A percentile compares a stretch with the other conserved stretches of the same genome.
Conservation (phyloP, 1,284 basidiomycete genomes). For the Boletus sp. region DNA sequence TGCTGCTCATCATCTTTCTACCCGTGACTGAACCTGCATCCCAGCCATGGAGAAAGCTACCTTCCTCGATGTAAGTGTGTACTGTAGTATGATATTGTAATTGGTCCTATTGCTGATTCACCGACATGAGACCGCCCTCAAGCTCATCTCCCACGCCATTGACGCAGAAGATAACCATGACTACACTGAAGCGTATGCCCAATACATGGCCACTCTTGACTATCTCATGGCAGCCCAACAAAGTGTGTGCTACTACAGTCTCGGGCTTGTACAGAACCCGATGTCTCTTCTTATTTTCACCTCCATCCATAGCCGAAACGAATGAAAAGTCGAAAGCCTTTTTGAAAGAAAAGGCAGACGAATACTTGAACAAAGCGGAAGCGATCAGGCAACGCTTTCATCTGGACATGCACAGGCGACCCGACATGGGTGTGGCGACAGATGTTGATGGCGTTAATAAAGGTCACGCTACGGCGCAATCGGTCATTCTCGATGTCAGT, state of each 20-base stretch:
- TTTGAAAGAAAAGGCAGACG: slow-evolving; percentile 84
- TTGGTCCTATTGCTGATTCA: neutral
- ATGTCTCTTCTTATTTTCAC: slow-evolving; percentile 28
- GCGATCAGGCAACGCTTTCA: slow-evolving; percentile 78
- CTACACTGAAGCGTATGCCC: slow-evolving; percentile 92
- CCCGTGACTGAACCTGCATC: slow-evolving; percentile 1
- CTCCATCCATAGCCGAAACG: slow-evolving; percentile 11
- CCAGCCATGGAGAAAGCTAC: neutral
- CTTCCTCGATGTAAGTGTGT: slow-evolving; percentile 9
- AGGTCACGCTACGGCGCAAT: slow-evolving; percentile 11
- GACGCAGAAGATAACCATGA: slow-evolving; percentile 79
- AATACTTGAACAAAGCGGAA: slow-evolving; percentile 91
- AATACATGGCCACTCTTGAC: slow-evolving; percentile 90
- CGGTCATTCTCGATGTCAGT: slow-evolving; percentile 23
- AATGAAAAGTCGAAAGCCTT: slow-evolving; percentile 71
- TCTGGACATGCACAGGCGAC: neutral
- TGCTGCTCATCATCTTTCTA: neutral
- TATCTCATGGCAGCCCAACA: slow-evolving; percentile 91
- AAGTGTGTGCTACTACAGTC: slow-evolving; percentile 31
- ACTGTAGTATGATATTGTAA: neutral
- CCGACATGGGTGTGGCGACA: neutral
- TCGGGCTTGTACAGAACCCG: neutral
- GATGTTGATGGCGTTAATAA: neutral
- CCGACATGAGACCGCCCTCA: slow-evolving; percentile 19
- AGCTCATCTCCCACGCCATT: slow-evolving; percentile 30